These are phyloP conservation scores for Aphanoascus verrucosus DNA, from an alignment of 2,329 filamentous ascomycete species.

Conservation along the genomic window DNA sequence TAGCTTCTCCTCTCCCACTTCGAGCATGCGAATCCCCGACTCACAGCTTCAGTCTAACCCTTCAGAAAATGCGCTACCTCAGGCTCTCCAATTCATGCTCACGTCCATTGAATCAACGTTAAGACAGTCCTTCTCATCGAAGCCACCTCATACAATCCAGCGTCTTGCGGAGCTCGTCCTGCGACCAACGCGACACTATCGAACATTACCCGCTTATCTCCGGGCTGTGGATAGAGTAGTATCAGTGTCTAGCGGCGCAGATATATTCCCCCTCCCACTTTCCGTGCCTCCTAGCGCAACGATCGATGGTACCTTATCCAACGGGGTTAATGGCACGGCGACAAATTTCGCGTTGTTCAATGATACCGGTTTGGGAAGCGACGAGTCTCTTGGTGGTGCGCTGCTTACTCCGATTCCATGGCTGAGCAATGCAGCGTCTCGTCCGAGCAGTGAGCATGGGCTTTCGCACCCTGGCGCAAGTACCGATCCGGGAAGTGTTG, in stretches of 20 bases:
- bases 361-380: conserved; percentile 53
- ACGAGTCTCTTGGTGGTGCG: conserved; percentile 82
- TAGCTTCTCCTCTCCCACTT: conserved; percentile 27
- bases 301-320: conserved; percentile 29
- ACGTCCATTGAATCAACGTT: conserved; percentile 51
- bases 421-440: conserved; percentile 43
- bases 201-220: conserved; percentile 70
- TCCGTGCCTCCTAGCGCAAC: conserved; percentile 43
- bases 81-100: conserved; percentile 53
- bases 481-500: conserved; percentile 1
- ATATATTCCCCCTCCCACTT: conserved; percentile 67
- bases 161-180: conserved; percentile 79
- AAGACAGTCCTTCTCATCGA: conserved; percentile 53
- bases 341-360: conserved; percentile 29
- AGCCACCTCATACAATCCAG: conserved; percentile 87
- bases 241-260: conserved; percentile 71
- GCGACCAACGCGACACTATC: conserved; percentile 66
- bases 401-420: conserved; percentile 90
- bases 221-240: conserved; percentile 85
- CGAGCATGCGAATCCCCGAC: conserved; percentile 35
- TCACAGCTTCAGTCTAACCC: conserved; percentile 36
- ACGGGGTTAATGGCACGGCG: conserved; percentile 44
- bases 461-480: conserved; percentile 16
- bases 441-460: conserved; percentile 18
- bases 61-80: conserved; percentile 46